Percentiles rank a stretch among this genome's conserved stretches.
These are phyloP conservation scores for Tolypocladium pustulatum DNA, from an alignment of 2,329 filamentous ascomycete species.

Conservation along the genomic window DNA sequence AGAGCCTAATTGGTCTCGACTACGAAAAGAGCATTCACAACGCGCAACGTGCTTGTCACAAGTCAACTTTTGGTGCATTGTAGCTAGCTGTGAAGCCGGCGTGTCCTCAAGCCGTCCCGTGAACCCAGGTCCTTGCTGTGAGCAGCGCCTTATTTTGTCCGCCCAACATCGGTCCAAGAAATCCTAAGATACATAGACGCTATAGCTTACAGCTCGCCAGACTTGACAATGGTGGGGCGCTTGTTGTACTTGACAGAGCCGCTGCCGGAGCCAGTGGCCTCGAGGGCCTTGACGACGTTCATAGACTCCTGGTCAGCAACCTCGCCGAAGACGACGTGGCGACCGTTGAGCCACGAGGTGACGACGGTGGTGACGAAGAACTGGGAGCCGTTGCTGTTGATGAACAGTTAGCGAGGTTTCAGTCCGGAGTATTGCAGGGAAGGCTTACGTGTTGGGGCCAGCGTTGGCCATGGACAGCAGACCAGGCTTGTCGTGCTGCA, in stretches of 20 bases:
- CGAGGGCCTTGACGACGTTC: slow-evolving; percentile 47
- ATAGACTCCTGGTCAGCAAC: slow-evolving; percentile 43
- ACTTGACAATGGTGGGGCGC: slow-evolving; percentile 47
- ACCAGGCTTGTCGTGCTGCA: slow-evolving; percentile 64
- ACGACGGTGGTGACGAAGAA: slow-evolving; percentile 95
- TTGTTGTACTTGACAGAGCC: slow-evolving; percentile 46
- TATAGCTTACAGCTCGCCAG: slow-evolving; percentile 36
- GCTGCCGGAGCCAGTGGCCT: slow-evolving; percentile 46
- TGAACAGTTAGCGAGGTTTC: slow-evolving; percentile 20
- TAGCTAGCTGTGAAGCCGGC: background rate
- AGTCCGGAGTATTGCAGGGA: background rate
- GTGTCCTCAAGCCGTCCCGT: background rate
- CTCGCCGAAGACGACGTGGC: slow-evolving; percentile 79
- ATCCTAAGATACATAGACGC: slow-evolving; percentile 3
- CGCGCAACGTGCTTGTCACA: background rate
- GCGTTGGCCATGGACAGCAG: slow-evolving; percentile 94
- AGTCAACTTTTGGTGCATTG: background rate
- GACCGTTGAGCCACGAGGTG: slow-evolving; percentile 75
- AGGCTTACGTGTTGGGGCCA: slow-evolving; percentile 75
- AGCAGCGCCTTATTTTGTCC: background rate
- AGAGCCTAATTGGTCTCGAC: background rate
- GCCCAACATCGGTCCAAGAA: background rate
- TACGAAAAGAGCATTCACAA: background rate
- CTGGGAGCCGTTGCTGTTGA: slow-evolving; percentile 82
- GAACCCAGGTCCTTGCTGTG: background rate